Conservation (phyloP, 768 basidiomycete species). For the Suillus lakei region DNA sequence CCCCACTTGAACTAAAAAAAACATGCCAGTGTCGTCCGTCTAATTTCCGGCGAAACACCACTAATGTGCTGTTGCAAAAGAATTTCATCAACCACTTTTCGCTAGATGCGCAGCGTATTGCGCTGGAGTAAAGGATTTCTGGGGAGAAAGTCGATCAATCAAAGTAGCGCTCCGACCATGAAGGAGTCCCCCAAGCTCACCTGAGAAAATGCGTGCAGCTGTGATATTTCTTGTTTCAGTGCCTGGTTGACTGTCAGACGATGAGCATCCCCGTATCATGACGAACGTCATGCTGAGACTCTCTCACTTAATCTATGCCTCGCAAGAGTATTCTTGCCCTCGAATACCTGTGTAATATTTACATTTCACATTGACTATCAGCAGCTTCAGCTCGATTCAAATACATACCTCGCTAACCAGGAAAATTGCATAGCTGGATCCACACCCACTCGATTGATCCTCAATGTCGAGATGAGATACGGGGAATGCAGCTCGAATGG, state of each 20-base stretch:
- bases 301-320: constrained; percentile 70
- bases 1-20: background rate
- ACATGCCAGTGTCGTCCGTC: background rate
- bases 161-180: background rate
- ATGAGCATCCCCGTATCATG: constrained; percentile 15
- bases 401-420: constrained; percentile 74
- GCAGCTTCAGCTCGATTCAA: background rate
- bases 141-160: background rate
- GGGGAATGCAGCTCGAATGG: constrained; percentile 65
- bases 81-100: constrained; percentile 27
- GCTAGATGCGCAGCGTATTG: constrained; percentile 60
- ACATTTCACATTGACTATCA: constrained; percentile 5
- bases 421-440: constrained; percentile 74
- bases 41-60: background rate
- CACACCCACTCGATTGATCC: constrained; percentile 82
- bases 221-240: constrained; percentile 73
- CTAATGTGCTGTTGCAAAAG: background rate
- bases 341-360: constrained; percentile 56
- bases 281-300: background rate
- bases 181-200: constrained; percentile 41
- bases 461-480: constrained; percentile 73
- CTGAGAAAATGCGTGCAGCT: constrained; percentile 91
- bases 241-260: constrained; percentile 68
- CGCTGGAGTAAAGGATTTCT: constrained; percentile 78
- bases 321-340: constrained; percentile 80